Conservation (phyloP, 2,329 filamentous ascomycete species). For the Alternaria solani region DNA sequence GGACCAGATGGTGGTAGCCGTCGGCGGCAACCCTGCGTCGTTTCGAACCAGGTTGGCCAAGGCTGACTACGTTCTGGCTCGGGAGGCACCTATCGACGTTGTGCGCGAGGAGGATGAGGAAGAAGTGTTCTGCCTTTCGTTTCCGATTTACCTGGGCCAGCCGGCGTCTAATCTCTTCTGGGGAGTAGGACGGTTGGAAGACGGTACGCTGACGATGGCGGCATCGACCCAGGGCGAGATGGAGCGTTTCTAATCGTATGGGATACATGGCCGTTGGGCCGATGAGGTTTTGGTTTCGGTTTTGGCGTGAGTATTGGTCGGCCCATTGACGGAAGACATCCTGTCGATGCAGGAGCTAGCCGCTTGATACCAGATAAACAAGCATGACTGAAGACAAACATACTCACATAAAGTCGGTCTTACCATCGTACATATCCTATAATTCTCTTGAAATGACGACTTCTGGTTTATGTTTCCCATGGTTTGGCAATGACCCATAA, state of each 20-base stretch:
- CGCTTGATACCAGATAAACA: background rate
- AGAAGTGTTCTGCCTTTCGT: background rate
- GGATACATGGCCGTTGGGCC: background rate
- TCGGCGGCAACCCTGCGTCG: background rate
- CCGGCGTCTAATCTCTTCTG: background rate
- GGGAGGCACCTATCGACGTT: background rate
- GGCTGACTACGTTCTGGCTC: background rate
- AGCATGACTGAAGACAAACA: background rate
- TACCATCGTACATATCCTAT: background rate
- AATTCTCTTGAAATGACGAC: background rate
- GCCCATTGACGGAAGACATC: background rate
- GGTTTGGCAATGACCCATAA: too few relatives aligned
- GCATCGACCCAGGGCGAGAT: background rate
- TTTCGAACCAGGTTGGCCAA: background rate
- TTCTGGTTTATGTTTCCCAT: background rate
- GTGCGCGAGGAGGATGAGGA: background rate
- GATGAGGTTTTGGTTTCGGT: background rate
- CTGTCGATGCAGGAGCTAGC: background rate
- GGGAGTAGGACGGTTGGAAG: background rate
- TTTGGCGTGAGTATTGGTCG: background rate
- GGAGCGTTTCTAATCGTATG: background rate
- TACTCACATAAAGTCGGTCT: background rate
- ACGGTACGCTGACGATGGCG: background rate
- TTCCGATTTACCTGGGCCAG: background rate
- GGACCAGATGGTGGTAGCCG: constrained; percentile 3